Evolutionary conservation across 345 rosid genomes (phyloP).

Genomic region (Physaria fendleri): DNA sequence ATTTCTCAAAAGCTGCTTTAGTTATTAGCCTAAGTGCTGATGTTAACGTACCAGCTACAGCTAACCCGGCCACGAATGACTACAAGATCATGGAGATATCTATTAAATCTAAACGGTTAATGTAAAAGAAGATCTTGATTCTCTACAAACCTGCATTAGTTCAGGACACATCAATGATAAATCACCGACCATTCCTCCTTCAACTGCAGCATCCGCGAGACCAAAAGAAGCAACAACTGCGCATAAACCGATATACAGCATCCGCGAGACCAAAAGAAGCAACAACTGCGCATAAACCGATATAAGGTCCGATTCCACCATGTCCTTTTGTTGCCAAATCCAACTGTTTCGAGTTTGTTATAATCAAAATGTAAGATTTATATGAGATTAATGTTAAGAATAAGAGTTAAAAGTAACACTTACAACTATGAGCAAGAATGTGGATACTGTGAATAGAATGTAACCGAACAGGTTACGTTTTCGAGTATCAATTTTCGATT

Average conservation of each 20-base stretch:
- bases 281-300: slow-evolving; percentile 53
- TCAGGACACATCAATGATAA: slow-evolving; percentile 80
- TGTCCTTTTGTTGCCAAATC: slow-evolving; percentile 65
- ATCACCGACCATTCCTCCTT: slow-evolving; percentile 91
- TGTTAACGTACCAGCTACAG: slow-evolving; percentile 70
- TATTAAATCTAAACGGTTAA: not conserved
- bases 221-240: slow-evolving; percentile 55
- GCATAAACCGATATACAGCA: slow-evolving; percentile 63
- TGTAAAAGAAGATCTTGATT: not conserved
- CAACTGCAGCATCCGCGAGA: slow-evolving; percentile 68
- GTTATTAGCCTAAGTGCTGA: slow-evolving; percentile 70
- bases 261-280: slow-evolving; percentile 69
- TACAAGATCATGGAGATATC: slow-evolving; percentile 17
- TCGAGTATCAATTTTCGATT: slow-evolving; percentile 55
- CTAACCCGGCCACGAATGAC: slow-evolving; percentile 80
- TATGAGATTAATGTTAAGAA: not conserved
- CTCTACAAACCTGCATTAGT: slow-evolving; percentile 56
- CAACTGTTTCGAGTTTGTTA: slow-evolving; percentile 38
- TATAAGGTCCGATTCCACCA: slow-evolving; percentile 60
- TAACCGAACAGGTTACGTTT: slow-evolving; percentile 57
- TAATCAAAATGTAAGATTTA: not conserved
- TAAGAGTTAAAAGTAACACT: too few species aligned
- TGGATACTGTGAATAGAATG: slow-evolving; percentile 43
- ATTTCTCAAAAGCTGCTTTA: slow-evolving; percentile 64
- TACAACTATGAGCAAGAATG: slow-evolving; percentile 62